Base-by-base conservation (phyloP, 768 basidiomycete genomes). In the Serpula lacrymans region DNA sequence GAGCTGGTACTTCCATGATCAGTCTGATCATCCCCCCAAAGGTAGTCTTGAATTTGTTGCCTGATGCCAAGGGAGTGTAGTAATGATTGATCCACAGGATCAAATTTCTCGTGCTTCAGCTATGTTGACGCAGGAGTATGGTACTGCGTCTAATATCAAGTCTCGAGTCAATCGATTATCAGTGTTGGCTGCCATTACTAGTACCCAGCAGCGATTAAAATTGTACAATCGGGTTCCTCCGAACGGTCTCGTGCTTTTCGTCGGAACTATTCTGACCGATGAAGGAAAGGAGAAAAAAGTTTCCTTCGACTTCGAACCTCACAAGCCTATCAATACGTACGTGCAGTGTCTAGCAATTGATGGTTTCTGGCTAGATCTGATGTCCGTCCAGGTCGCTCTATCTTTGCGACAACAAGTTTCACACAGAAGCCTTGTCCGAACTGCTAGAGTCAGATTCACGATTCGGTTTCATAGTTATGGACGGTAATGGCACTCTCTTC, bases 231-330 rank as follows among this genome's bases (percentile, higher is more conserved):
- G 92, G 45, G 93, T 96, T 0, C 96, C 96, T 1, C 91, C 92
- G 2, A 98, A 98, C 50, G 96, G 94, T 41, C 80, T 99, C 14
- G 91, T 98, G 47, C 81, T 99, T 27, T 99, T 97, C 65, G 96
- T 98, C 43, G 96, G 96, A 22, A 99, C 96, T 9, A 89, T 99
- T 55, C 70, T 98, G 39, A 99, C 95, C 36, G 93, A 97, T 53
- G 95, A 98, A 66, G 95, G 95, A 43, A 99, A 99, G 65, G 96
- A 98, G 68, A 98, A 98, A 76, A 99, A 98, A 64, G 90, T 95
- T 22, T 93, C 91, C 0, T 97, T 98, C 55, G 95, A 97, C 64
- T 94, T 99, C 49, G 92, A 96, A 61, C 96, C 96, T 6, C 95
- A 96, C 65, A 98, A 97, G 62, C 93, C 95, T 24, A 96, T 98